Evolutionary conservation across 1,139 yeast species (phyloP).

Genomic region (Spencermartinsiella ligniputridi): DNA sequence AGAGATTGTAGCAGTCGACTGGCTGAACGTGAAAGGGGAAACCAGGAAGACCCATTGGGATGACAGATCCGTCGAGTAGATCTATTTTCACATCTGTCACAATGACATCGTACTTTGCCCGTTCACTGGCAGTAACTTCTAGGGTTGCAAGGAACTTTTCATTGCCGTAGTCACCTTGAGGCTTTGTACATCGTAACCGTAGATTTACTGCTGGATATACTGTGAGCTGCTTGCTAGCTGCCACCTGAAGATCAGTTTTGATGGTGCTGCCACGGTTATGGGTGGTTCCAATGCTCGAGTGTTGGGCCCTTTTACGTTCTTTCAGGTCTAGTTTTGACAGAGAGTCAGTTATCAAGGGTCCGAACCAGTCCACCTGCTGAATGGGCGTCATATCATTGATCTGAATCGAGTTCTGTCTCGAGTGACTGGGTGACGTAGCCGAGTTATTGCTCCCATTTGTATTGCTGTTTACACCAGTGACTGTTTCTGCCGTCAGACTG

Average conservation of each 20-base stretch:
- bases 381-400: slow-evolving; percentile 21
- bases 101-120: slow-evolving; percentile 30
- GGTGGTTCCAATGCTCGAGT: neutral
- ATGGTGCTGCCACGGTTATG: neutral
- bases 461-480: neutral
- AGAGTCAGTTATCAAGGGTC: slow-evolving; percentile 14
- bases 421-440: neutral
- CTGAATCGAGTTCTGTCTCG: slow-evolving; percentile 5
- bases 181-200: slow-evolving; percentile 51
- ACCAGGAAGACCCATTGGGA: slow-evolving; percentile 33
- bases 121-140: slow-evolving; percentile 49
- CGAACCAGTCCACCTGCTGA: slow-evolving; percentile 22
- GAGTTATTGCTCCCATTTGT: neutral
- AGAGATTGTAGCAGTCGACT: slow-evolving; percentile 34
- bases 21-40: slow-evolving; percentile 32
- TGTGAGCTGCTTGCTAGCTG: slow-evolving; percentile 30
- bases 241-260: slow-evolving; percentile 5
- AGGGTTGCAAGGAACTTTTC: slow-evolving; percentile 50
- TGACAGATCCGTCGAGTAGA: slow-evolving; percentile 40
- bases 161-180: slow-evolving; percentile 47
- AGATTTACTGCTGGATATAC: slow-evolving; percentile 51
- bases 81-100: slow-evolving; percentile 38
- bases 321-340: neutral
- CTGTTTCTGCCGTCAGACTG: slow-evolving; percentile 7
- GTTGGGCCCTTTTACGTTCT: neutral